Evolutionary conservation across 1,139 yeast species (phyloP).

Genomic region (Candida smagusa): DNA sequence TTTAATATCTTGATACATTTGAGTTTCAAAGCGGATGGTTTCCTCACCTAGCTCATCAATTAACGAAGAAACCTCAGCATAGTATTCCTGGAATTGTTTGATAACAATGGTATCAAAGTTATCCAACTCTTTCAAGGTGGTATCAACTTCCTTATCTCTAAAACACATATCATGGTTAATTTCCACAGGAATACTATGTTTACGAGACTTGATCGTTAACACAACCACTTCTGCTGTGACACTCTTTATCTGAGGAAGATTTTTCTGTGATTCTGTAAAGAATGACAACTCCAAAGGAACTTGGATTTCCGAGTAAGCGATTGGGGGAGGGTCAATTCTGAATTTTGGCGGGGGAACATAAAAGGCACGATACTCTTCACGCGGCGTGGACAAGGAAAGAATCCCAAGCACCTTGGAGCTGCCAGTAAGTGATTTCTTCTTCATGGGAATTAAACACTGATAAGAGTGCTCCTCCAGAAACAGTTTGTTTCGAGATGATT

Average conservation of each 20-base stretch:
- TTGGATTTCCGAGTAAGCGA: not conserved
- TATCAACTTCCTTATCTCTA: constrained; percentile 20
- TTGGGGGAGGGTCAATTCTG: constrained; percentile 11
- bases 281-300: constrained; percentile 38
- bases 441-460: constrained; percentile 32
- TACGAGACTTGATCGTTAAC: constrained; percentile 30
- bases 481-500: constrained; percentile 14
- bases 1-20: constrained; percentile 35
- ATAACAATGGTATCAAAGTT: constrained; percentile 33
- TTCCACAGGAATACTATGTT: constrained; percentile 36
- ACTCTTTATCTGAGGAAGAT: constrained; percentile 29
- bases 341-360: constrained; percentile 36
- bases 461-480: constrained; percentile 23
- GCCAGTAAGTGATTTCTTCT: constrained; percentile 38
- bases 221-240: constrained; percentile 32
- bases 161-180: constrained; percentile 39
- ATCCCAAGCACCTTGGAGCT: constrained; percentile 32
- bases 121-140: constrained; percentile 21
- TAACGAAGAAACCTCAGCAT: constrained; percentile 26
- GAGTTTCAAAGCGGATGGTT: constrained; percentile 33
- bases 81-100: constrained; percentile 27
- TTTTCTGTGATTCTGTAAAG: constrained; percentile 18
- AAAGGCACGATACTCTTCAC: constrained; percentile 23
- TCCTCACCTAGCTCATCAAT: constrained; percentile 36
- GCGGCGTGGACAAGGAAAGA: constrained; percentile 37